These are phyloP conservation scores for Aspergillus puulaauensis DNA, from an alignment of 2,329 filamentous ascomycete species.

Conservation along the genomic window DNA sequence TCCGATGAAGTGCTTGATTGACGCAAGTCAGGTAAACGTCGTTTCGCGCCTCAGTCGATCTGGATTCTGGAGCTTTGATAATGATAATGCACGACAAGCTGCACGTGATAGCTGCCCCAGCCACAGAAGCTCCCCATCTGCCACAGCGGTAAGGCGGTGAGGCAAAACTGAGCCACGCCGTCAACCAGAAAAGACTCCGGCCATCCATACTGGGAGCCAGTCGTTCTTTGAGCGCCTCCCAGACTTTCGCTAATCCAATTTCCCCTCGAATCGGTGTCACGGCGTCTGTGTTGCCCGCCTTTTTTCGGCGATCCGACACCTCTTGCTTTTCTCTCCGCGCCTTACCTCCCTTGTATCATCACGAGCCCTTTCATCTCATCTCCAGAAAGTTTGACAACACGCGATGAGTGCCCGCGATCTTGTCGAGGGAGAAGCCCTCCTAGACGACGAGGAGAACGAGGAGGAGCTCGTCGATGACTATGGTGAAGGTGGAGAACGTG, in stretches of 20 bases:
- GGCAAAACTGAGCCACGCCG: constrained; percentile 1
- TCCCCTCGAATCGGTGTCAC: neutral
- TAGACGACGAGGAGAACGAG: constrained; percentile 83
- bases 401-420: constrained; percentile 66
- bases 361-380: neutral
- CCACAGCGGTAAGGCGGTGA: constrained; percentile 5
- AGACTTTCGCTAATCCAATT: neutral
- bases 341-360: constrained; percentile 1
- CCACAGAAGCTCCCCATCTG: neutral
- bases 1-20: neutral
- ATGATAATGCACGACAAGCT: neutral
- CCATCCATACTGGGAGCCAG: constrained; percentile 3
- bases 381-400: constrained; percentile 13
- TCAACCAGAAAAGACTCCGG: constrained; percentile 9
- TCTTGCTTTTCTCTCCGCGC: neutral
- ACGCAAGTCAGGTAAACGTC: neutral
- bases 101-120: neutral
- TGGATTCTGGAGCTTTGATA: neutral
- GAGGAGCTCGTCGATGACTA: constrained; percentile 78
- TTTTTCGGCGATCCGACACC: neutral
- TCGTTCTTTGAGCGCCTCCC: constrained; percentile 6
- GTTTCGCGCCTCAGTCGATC: neutral
- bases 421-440: constrained; percentile 79
- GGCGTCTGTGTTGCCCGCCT: neutral
- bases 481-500: constrained; percentile 54